Percentiles rank a stretch among this genome's conserved stretches.
Evolutionary conservation across 257 asterid species (phyloP).

Genomic region (Lavandula angustifolia): DNA sequence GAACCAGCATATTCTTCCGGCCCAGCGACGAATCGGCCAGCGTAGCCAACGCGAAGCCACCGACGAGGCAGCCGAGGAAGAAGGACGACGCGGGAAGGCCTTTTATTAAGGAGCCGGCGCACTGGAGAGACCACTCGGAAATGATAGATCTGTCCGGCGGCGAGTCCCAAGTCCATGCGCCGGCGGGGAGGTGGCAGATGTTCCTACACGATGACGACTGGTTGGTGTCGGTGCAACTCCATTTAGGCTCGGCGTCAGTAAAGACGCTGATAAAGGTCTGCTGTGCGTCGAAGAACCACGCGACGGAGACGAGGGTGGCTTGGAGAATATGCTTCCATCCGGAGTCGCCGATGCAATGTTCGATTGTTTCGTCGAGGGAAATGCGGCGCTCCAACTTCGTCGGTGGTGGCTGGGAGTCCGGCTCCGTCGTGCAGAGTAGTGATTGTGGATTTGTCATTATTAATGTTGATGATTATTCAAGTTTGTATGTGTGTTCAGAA

Average conservation of each 20-base stretch:
- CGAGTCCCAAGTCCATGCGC: constrained; percentile 50
- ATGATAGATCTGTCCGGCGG: constrained; percentile 48
- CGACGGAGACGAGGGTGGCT: constrained; percentile 49
- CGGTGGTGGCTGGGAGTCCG: neutral
- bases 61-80: constrained; percentile 58
- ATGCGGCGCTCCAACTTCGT: constrained; percentile 9
- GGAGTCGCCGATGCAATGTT: constrained; percentile 59
- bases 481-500: neutral
- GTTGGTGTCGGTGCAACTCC: constrained; percentile 37
- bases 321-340: constrained; percentile 60
- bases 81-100: constrained; percentile 68
- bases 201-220: constrained; percentile 6
- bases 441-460: constrained; percentile 32
- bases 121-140: constrained; percentile 73
- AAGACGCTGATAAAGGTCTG: constrained; percentile 62
- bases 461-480: neutral
- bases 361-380: constrained; percentile 62
- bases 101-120: constrained; percentile 51
- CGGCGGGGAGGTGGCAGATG: constrained; percentile 41
- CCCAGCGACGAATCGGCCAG: constrained; percentile 68
- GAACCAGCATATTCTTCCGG: constrained; percentile 52
- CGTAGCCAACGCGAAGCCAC: constrained; percentile 65
- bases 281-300: constrained; percentile 79
- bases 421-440: neutral
- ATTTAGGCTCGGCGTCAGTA: constrained; percentile 58